Base-by-base conservation (phyloP, 2,329 filamentous ascomycete genomes). In the Xylariaceae sp. region DNA sequence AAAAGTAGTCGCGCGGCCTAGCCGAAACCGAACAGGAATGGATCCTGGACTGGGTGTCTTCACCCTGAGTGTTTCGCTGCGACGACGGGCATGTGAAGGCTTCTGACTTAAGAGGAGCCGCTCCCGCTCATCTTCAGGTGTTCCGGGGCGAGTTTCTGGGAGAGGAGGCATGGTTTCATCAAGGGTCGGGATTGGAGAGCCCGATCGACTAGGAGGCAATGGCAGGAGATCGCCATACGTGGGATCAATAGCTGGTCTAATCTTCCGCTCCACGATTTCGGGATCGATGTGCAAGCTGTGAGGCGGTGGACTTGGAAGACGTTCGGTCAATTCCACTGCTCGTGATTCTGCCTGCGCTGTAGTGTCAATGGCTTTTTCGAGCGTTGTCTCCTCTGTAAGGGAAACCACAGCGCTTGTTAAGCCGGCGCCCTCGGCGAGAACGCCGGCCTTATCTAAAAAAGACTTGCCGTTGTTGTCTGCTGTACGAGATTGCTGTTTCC, bases 401-500 rank as follows among this genome's bases (percentile, higher is more conserved):
- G 73, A 75, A 69, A 74, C 74, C 64, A 74, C 78, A 71, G 76
- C 78, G 74, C 79, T 78, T 76, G 77, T 79, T 74, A 82, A 72
- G 81, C 85, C 84, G 83, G 77, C 84, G 87, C 84, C 83, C 79
- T 81, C 82, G 84, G 84, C 84, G 83, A 82, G 78, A 80, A 80
- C 87, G 81, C 77, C 84, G 84, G 85, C 82, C 80, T 82, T 84
- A 87, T 75, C 85, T 87, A 87, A 86, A 86, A 87, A 87, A 87
- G 83, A 83, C 76, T 80, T 74, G 73, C 76, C 75, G 63, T 73
- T 72, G 48, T 72, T 68, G 52, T 77, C 75, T 58, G 76, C 64
- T 34, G 58, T 45, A n/a, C 55, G 61, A 35, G 67, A 51, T 23
- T 62, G 62, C 30, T 74, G 71, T 58, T 74, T 73, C 39, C 66